Conservation (phyloP, 2,329 filamentous ascomycete genomes). For the Venturia oleaginea region DNA sequence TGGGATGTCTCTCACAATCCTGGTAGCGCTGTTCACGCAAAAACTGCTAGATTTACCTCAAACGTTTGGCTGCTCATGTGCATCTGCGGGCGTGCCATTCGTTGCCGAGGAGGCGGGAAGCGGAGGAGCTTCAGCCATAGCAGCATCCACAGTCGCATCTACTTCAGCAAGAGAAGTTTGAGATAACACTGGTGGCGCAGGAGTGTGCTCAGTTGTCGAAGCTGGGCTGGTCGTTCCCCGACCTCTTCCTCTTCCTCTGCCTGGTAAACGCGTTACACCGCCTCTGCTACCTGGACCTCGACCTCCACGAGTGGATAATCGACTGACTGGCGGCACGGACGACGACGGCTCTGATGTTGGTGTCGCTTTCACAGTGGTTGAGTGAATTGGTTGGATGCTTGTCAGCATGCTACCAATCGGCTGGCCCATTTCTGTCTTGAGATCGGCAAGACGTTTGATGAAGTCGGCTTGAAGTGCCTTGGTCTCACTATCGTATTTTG, state of each 20-base stretch:
- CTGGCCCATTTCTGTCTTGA: slow-evolving; percentile 1
- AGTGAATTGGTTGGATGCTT: neutral
- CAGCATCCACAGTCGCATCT: neutral
- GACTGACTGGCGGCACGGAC: neutral
- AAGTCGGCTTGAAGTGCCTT: slow-evolving; percentile 1
- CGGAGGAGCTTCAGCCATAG: neutral
- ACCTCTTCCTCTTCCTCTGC: neutral
- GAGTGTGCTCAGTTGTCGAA: neutral
- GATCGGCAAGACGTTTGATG: slow-evolving; percentile 3
- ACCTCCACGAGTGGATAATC: neutral
- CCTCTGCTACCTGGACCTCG: neutral
- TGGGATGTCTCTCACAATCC: neutral
- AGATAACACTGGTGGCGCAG: neutral
- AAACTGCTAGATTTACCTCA: neutral
- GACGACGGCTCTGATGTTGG: neutral
- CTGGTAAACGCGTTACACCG: neutral
- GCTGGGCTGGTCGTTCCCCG: neutral
- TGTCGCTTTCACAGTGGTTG: neutral
- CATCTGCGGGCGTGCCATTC: neutral
- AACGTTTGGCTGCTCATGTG: neutral
- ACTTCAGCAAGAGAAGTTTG: neutral
- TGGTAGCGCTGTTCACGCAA: neutral
- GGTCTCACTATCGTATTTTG: slow-evolving; percentile 13
- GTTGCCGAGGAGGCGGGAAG: neutral
- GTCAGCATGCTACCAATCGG: slow-evolving; percentile 1